Percentiles rank a stretch among this genome's conserved stretches.
phyloP scores from a whole-genome alignment of 768 basidiomycete species.

The Boletus speciosus region DNA sequence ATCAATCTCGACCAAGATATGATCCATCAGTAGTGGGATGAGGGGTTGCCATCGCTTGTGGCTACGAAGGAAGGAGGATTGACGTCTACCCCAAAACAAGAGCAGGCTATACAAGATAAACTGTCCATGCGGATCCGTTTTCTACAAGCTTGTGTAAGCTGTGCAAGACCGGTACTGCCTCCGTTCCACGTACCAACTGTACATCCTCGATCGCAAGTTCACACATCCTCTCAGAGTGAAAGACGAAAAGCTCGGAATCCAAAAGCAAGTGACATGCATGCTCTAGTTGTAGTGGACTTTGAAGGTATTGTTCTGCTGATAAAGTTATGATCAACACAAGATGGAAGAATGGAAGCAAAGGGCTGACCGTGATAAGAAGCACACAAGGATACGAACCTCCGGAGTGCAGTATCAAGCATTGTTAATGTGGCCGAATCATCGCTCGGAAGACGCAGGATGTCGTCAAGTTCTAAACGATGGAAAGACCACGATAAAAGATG shows the following conservation, averaged over 20 bases:
- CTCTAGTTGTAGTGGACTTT: slow-evolving; percentile 77
- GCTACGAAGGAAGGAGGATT: slow-evolving; percentile 67
- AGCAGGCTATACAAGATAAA: slow-evolving; percentile 77
- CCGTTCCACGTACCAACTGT: slow-evolving; percentile 48
- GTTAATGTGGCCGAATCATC: slow-evolving; percentile 59
- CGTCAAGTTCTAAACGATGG: slow-evolving; percentile 73
- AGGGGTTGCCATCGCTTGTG: slow-evolving; percentile 82
- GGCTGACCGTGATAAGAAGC: slow-evolving; percentile 81
- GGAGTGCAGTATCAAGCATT: slow-evolving; percentile 73
- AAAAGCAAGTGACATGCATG: slow-evolving; percentile 77
- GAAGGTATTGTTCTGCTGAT: slow-evolving; percentile 73
- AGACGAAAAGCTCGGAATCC: slow-evolving; percentile 82
- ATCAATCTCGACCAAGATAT: slow-evolving; percentile 79
- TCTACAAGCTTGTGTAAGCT: slow-evolving; percentile 39
- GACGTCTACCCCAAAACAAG: slow-evolving; percentile 69
- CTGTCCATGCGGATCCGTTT: slow-evolving; percentile 81
- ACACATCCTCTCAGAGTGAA: slow-evolving; percentile 90
- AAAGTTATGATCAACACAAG: slow-evolving; percentile 13
- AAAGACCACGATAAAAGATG: background rate
- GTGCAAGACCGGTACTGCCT: background rate
- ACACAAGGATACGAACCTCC: slow-evolving; percentile 74
- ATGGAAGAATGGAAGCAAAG: background rate
- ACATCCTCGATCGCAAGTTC: slow-evolving; percentile 72
- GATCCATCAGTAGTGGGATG: slow-evolving; percentile 80
- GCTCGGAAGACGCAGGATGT: slow-evolving; percentile 64